Conservation (phyloP, 1,139 yeast species). For the Kodamaea alishanica region DNA sequence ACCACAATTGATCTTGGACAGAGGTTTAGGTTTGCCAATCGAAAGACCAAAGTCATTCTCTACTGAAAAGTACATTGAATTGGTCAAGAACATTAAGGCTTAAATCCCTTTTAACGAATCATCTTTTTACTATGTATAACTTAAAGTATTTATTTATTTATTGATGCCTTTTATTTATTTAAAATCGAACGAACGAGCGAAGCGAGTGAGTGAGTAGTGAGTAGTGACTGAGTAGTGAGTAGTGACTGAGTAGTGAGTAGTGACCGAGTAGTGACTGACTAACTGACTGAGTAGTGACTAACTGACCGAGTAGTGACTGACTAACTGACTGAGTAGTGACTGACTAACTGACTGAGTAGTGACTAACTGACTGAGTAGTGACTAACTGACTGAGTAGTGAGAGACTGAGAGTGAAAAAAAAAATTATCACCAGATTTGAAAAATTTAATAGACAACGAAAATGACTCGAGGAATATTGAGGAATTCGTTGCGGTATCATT, state of each 20-base stretch:
- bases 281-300: too few relatives aligned
- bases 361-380: too few relatives aligned
- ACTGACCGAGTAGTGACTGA: too few relatives aligned
- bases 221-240: too few relatives aligned
- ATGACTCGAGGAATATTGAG: constrained; percentile 6
- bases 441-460: background rate
- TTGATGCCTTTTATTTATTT: constrained; percentile 10
- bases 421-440: too few relatives aligned
- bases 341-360: too few relatives aligned
- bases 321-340: too few relatives aligned
- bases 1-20: constrained; percentile 94
- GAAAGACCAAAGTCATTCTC: constrained; percentile 98
- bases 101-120: constrained; percentile 6
- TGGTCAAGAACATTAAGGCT: constrained; percentile 49
- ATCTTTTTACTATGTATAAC: constrained; percentile 3
- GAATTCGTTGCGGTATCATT: constrained; percentile 4
- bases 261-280: too few relatives aligned
- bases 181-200: constrained; percentile 6
- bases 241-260: too few relatives aligned
- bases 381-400: too few relatives aligned
- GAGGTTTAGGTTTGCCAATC: constrained; percentile 92
- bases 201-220: too few relatives aligned
- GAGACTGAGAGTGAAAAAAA: too few relatives aligned
- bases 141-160: constrained; percentile 12
- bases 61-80: constrained; percentile 61